These are phyloP conservation scores for Torulaspora indica DNA, from an alignment of 805 yeast genomes.

Conservation along the genomic window DNA sequence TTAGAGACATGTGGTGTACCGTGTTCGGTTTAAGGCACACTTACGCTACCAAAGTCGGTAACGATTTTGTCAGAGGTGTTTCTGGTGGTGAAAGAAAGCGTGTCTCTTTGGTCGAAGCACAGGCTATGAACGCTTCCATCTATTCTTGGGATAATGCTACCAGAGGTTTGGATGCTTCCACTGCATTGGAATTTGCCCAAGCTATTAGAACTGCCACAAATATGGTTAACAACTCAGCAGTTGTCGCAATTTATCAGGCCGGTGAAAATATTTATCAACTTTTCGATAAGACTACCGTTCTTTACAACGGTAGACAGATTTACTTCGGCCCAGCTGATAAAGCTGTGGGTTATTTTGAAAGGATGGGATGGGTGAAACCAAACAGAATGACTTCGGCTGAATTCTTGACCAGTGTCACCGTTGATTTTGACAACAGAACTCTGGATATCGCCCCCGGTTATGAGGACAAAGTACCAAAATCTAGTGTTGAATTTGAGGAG, in stretches of 20 bases:
- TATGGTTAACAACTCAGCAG: slow-evolving; percentile 50
- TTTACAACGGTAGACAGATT: slow-evolving; percentile 58
- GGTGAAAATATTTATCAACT: slow-evolving; percentile 58
- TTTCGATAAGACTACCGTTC: slow-evolving; percentile 57
- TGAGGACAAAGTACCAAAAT: slow-evolving; percentile 49
- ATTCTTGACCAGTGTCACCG: slow-evolving; percentile 59
- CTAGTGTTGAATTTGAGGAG: slow-evolving; percentile 54
- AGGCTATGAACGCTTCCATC: slow-evolving; percentile 48
- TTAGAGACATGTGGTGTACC: slow-evolving; percentile 40
- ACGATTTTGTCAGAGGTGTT: slow-evolving; percentile 63
- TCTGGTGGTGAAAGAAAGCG: slow-evolving; percentile 73
- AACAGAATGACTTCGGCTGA: slow-evolving; percentile 66
- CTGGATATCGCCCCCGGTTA: slow-evolving; percentile 42
- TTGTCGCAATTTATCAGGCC: slow-evolving; percentile 66
- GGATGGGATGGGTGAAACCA: slow-evolving; percentile 60
- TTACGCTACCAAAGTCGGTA: slow-evolving; percentile 59
- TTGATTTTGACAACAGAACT: slow-evolving; percentile 57
- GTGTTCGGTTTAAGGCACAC: slow-evolving; percentile 57
- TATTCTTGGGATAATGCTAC: slow-evolving; percentile 69
- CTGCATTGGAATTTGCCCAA: slow-evolving; percentile 61
- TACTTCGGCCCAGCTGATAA: slow-evolving; percentile 51
- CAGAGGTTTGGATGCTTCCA: slow-evolving; percentile 65
- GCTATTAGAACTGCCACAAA: slow-evolving; percentile 58
- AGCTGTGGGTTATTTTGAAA: slow-evolving; percentile 51
- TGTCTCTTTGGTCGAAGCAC: slow-evolving; percentile 64